Base-by-base conservation (phyloP, 352 stramenopile species). In the Globisporangium okanoganense region DNA sequence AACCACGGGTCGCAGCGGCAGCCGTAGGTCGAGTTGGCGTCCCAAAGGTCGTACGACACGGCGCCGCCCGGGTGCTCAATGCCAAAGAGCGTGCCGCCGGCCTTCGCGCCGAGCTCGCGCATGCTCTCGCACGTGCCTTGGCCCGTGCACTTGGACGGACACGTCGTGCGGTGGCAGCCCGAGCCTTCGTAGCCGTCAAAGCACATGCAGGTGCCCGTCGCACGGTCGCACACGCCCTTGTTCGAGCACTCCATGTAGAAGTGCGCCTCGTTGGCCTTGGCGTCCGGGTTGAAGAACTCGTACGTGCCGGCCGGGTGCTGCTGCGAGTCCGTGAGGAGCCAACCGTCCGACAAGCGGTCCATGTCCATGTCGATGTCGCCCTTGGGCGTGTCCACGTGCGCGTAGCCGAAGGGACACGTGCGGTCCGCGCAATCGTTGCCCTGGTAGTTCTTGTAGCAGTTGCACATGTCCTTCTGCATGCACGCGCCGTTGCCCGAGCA, bases 171-270 rank as follows among this genome's bases (percentile, higher is more conserved):
- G 49, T 96, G 78, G 58, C 93, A 98, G 0, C 85, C 87, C 13
- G 64, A 76, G 48, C 94, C 94, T 64, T 97, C 90, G 61, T 90
- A 98, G 36, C 91, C 92, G 56, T 84, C 73, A 58, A 98, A 97
- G 65, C 94, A 98, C 38, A 74, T 64, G 65, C 94, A 98, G 22
- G 81, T 53, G 2, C 92, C 94, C 31, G 79, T 78, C 8, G 47
- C 54, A 48, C 91, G 85, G 67, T 98, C 91, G 58, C 92, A 98
- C 52, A 97, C 67, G 20, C 94, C 94, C 64, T 96, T 96, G 77
- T 97, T 98, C 41, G 85, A 94, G 70, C 94, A 98, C 66, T 98
- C 90, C 71, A 90, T 86, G 70, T 98, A 97, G 67, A 93, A 96
- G 66, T 98, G 91, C 9, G 84, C 93, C 36, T 89, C 78, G 57